Conservation (phyloP, 768 basidiomycete genomes). For the Mycena epipterygia region DNA sequence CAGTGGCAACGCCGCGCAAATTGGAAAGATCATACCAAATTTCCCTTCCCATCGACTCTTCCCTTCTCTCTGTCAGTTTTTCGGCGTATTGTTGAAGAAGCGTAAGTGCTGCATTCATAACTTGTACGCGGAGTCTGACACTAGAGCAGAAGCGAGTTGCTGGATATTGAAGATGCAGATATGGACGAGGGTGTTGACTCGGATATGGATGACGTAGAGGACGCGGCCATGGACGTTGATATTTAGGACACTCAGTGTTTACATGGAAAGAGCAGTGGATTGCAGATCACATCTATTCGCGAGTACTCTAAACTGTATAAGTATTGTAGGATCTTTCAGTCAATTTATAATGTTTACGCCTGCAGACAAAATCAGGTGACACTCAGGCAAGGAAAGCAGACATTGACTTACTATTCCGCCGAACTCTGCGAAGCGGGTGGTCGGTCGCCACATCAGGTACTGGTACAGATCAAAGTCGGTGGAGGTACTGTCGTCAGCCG, state of each 20-base stretch:
- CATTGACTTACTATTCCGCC: background rate
- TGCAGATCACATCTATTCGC: too few relatives aligned
- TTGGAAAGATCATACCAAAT: slow-evolving; percentile 1
- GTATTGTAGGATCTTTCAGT: too few relatives aligned
- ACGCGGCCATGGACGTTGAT: too few relatives aligned
- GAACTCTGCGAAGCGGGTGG: slow-evolving; percentile 1
- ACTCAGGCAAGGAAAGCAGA: too few relatives aligned
- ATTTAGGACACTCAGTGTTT: too few relatives aligned
- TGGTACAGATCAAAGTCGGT: slow-evolving; percentile 16
- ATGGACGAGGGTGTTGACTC: too few relatives aligned
- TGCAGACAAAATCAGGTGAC: background rate
- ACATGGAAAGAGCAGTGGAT: too few relatives aligned
- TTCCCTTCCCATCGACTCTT: slow-evolving; percentile 3
- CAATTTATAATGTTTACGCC: background rate
- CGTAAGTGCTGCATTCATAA: background rate
- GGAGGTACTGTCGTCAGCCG: background rate
- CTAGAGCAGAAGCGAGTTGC: background rate
- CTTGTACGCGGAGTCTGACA: background rate
- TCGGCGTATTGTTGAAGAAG: slow-evolving; percentile 5
- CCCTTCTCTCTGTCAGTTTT: background rate
- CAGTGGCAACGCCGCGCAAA: background rate
- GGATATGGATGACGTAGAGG: too few relatives aligned
- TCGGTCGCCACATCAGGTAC: slow-evolving; percentile 1
- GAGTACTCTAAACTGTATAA: too few relatives aligned
- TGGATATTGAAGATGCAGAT: background rate